Base-by-base conservation (phyloP, 306 rosid species). In the Cicer pinnatifidum region DNA sequence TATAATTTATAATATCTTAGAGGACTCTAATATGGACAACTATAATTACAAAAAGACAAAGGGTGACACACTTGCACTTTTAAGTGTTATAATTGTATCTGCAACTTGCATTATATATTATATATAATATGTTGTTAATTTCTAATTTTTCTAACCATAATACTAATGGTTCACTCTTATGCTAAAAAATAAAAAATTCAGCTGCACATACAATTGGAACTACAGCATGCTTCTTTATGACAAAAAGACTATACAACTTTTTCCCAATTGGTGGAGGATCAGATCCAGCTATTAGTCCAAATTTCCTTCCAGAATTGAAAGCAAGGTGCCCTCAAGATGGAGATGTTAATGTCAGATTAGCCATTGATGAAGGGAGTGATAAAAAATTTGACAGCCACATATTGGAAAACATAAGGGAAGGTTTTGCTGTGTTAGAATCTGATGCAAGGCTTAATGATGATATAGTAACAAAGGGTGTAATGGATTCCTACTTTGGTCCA, bases 191-290 rank as follows among this genome's bases (percentile, higher is more conserved):
- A 15, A 37, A 47, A 41, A 53, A 38, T 43, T 56, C 85, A 93
- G 98, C 88, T 71, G 96, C 98, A 1, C 98, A 93, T 71, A 89
- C 98, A 64, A 87, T 93, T 67, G 98, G 98, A 72, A 89, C 91
- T 15, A 93, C 98, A 5, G 97, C 98, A 1, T 93, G 98, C 77
- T 93, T 93, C 86, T 93, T 93, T 81, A 81, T 93, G 90, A 83
- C 75, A 5, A 78, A 70, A 39, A 87, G 98, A 73, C 85, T 93
- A 11, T 89, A 91, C 90, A 61, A 88, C 43, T 93, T 93, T 67
- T 72, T 70, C 33, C 91, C 92, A 1, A 73, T 46, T 1, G 62
- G 67, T 38, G 88, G 83, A 1, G 90, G 96, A 70, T 45, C 97
- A 0, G 98, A 93, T 79, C 97, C 97, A 0, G 20, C 88, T 1